These are phyloP conservation scores for Aquilaria sinensis DNA, from an alignment of 345 rosid genomes.

Conservation along the genomic window DNA sequence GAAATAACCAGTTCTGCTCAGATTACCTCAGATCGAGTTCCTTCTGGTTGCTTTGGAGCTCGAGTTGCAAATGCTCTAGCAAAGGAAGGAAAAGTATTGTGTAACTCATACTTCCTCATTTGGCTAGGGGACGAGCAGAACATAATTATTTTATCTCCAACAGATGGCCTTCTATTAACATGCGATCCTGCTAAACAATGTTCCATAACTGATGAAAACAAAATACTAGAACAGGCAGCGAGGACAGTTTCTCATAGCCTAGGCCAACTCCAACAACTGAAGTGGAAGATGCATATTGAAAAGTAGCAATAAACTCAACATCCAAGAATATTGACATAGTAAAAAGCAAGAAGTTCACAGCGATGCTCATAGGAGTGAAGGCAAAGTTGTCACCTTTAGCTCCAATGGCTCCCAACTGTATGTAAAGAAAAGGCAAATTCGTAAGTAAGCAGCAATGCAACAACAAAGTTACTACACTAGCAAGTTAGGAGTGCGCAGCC, in stretches of 20 bases:
- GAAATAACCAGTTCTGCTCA: background rate
- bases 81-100: conserved; percentile 20
- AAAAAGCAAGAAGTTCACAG: background rate
- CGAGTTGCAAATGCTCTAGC: conserved; percentile 65
- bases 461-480: no score
- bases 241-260: background rate
- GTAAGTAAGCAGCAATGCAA: no score
- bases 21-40: conserved; percentile 53
- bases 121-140: conserved; percentile 19
- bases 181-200: conserved; percentile 36
- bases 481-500: no score
- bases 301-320: background rate
- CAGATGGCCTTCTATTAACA: conserved; percentile 15
- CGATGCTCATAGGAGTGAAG: no score
- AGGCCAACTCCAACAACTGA: background rate
- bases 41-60: conserved; percentile 41
- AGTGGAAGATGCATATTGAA: background rate
- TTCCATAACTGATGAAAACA: conserved; percentile 8
- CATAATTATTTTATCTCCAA: conserved; percentile 17
- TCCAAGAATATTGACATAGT: background rate
- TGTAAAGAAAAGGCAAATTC: no score
- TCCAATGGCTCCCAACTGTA: no score
- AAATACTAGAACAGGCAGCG: conserved; percentile 8
- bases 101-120: conserved; percentile 17
- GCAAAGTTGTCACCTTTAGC: no score